A percentile compares a stretch with the other conserved stretches of the same genome.
Conservation (phyloP, 2,329 filamentous ascomycete genomes). For the Drechslerella dactyloides region DNA sequence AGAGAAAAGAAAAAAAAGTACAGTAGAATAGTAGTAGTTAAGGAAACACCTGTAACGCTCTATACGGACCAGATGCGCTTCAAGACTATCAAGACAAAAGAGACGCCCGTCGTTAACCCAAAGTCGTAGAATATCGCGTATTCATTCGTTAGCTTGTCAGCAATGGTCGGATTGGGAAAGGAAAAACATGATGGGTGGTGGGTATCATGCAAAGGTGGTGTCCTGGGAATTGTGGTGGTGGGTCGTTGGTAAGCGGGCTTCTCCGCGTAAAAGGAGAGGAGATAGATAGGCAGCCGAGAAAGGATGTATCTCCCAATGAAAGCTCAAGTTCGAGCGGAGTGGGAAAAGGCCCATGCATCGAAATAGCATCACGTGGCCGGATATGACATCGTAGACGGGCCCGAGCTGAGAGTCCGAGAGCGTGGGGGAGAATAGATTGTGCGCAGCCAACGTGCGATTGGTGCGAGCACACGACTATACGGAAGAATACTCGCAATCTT, state of each 20-base stretch:
- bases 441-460: too few species aligned
- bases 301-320: neutral
- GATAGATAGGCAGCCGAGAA: too few species aligned
- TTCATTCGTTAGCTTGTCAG: neutral
- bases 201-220: slow-evolving; percentile 28
- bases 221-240: slow-evolving; percentile 9
- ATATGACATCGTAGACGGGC: neutral
- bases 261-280: neutral
- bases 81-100: slow-evolving; percentile 15
- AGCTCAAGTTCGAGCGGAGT: neutral
- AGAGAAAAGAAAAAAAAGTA: slow-evolving; percentile 9
- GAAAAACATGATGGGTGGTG: slow-evolving; percentile 22
- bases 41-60: slow-evolving; percentile 47
- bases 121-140: neutral
- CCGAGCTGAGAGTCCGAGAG: neutral
- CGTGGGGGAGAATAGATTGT: neutral
- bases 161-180: neutral
- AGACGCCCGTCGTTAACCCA: slow-evolving; percentile 22
- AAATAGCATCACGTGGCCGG: slow-evolving; percentile 8
- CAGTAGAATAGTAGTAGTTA: slow-evolving; percentile 4
- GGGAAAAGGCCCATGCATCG: neutral
- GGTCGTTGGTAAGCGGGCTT: slow-evolving; percentile 2
- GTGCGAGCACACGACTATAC: too few species aligned
- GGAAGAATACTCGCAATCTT: neutral
- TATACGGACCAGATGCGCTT: slow-evolving; percentile 21